Percentiles rank a stretch among this genome's conserved stretches.
Conservation (phyloP, 1,139 yeast genomes). For the Kodamaea sp. region DNA sequence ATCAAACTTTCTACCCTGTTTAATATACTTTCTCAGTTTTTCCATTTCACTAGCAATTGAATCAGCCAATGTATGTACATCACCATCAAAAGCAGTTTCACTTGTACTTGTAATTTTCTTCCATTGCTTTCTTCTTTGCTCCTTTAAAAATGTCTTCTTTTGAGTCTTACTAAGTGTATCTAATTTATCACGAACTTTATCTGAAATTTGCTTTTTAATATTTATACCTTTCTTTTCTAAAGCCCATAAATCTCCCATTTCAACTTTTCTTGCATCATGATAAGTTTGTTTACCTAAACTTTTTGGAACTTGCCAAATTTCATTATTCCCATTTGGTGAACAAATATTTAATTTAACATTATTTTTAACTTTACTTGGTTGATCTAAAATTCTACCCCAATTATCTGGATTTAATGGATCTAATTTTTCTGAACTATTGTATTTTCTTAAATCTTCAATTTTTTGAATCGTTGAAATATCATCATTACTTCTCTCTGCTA, state of each 20-base stretch:
- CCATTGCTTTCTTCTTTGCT: slow-evolving; percentile 40
- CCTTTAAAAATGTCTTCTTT: slow-evolving; percentile 41
- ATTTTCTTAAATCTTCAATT: slow-evolving; percentile 35
- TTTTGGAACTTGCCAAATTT: slow-evolving; percentile 84
- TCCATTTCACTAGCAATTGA: slow-evolving; percentile 37
- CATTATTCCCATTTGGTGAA: slow-evolving; percentile 73
- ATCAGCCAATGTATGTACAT: slow-evolving; percentile 32
- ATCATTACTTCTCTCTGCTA: slow-evolving; percentile 56
- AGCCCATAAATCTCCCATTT: slow-evolving; percentile 88
- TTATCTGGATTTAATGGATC: slow-evolving; percentile 25
- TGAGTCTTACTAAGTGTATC: slow-evolving; percentile 38
- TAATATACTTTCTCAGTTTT: slow-evolving; percentile 29
- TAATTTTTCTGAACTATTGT: slow-evolving; percentile 18
- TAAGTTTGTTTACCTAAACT: slow-evolving; percentile 72
- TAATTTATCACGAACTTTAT: slow-evolving; percentile 30
- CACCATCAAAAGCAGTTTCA: slow-evolving; percentile 33
- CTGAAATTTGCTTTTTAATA: slow-evolving; percentile 32
- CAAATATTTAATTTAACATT: slow-evolving; percentile 81
- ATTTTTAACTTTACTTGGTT: slow-evolving; percentile 76
- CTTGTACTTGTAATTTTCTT: slow-evolving; percentile 35
- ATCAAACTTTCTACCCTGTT: slow-evolving; percentile 31
- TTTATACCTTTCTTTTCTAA: slow-evolving; percentile 66
- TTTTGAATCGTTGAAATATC: slow-evolving; percentile 29
- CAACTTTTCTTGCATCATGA: slow-evolving; percentile 85
- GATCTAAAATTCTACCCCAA: slow-evolving; percentile 73